These are phyloP conservation scores for Entomortierella chlamydospora DNA, from an alignment of 192 early-diverging fungal species.

Conservation along the genomic window DNA sequence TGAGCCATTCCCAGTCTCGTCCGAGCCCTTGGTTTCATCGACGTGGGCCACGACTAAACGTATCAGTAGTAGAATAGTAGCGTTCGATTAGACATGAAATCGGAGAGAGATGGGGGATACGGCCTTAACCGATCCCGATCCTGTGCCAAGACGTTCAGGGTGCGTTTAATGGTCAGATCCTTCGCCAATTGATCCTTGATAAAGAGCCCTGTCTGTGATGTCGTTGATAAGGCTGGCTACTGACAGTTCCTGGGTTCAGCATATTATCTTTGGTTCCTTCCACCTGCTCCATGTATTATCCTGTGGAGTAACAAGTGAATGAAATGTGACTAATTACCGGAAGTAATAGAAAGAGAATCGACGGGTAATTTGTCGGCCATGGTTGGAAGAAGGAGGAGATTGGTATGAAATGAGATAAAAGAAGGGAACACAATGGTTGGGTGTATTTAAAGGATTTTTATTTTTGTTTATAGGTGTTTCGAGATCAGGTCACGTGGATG, in stretches of 20 bases:
- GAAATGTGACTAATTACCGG: constrained; percentile 22
- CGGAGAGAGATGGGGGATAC: no score
- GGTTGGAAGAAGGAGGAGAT: background rate
- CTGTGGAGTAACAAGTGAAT: background rate
- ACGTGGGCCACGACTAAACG: constrained; percentile 64
- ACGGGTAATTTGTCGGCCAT: constrained; percentile 52
- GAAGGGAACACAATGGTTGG: background rate
- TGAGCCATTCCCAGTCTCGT: constrained; percentile 82
- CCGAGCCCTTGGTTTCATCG: constrained; percentile 87
- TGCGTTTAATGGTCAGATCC: no score
- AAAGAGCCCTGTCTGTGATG: no score
- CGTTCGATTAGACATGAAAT: background rate
- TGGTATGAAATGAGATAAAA: background rate
- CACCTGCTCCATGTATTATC: background rate
- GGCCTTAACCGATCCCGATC: no score
- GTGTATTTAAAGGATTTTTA: background rate
- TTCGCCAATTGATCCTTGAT: background rate
- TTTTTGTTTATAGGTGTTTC: constrained; percentile 7
- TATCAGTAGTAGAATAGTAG: background rate
- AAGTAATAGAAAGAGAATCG: constrained; percentile 40
- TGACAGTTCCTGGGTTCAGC: no score
- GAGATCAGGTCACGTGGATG: background rate
- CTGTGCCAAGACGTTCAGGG: no score
- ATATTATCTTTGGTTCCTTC: no score
- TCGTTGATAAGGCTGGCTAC: no score